Evolutionary conservation across 2,329 filamentous ascomycete species (phyloP).

Genomic region (Parafenestella ontariensis): DNA sequence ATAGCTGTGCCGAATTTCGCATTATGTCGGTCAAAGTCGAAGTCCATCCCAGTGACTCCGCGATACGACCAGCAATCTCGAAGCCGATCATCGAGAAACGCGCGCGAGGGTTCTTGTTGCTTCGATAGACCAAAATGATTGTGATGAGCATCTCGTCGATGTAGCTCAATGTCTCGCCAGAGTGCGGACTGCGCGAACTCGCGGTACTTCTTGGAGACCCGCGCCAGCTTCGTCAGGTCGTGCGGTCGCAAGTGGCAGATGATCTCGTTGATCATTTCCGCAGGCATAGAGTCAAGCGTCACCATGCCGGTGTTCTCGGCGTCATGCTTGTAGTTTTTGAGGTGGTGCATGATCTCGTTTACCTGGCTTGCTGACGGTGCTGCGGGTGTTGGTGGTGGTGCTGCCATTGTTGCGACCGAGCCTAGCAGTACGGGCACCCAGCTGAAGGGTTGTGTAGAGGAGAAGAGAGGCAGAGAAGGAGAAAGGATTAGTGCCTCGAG

Average conservation of each 20-base stretch:
- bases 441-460: no score
- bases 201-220: conserved; percentile 5
- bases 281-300: neutral
- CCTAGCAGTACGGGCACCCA: no score
- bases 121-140: neutral
- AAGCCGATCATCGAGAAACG: conserved; percentile 1
- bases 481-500: neutral
- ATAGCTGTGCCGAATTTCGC: conserved; percentile 1
- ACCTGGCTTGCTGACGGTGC: neutral
- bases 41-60: neutral
- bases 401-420: no score
- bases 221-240: conserved; percentile 7
- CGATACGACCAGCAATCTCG: neutral
- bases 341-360: neutral
- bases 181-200: neutral
- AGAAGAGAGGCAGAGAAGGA: no score
- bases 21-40: conserved; percentile 1
- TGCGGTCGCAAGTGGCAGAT: neutral
- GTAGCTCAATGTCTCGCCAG: conserved; percentile 8
- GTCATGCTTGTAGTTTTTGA: neutral
- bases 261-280: conserved; percentile 5
- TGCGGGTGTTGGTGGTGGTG: neutral
- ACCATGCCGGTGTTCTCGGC: neutral
- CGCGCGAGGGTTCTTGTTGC: neutral
- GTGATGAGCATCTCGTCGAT: conserved; percentile 6